Evolutionary conservation across 1,139 yeast genomes (phyloP).

Genomic region (Geotrichum bryndzae): DNA sequence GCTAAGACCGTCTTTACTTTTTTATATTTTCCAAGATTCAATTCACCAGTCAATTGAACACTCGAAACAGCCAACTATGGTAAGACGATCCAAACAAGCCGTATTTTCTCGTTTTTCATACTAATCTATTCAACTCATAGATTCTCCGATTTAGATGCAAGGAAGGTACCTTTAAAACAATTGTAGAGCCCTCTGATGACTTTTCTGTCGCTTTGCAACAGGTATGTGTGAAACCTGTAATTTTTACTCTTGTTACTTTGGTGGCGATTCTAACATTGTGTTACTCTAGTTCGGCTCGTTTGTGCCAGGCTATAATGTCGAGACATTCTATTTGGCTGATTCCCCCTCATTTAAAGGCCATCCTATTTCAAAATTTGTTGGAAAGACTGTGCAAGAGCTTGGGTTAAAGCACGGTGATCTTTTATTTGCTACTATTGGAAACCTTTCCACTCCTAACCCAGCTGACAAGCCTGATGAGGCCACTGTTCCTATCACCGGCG

Average conservation of each 20-base stretch:
- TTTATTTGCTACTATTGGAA: constrained; percentile 53
- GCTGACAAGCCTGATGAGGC: constrained; percentile 14
- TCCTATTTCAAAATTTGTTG: constrained; percentile 41
- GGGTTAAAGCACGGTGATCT: constrained; percentile 81
- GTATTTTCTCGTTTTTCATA: background rate
- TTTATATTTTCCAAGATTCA: background rate
- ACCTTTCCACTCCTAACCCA: background rate
- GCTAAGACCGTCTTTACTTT: background rate
- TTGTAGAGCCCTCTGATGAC: constrained; percentile 44
- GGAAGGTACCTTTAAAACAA: constrained; percentile 73
- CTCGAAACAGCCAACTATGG: background rate
- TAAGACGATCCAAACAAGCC: background rate
- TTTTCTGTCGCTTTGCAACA: constrained; percentile 48
- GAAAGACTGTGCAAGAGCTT: constrained; percentile 45
- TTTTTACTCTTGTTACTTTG: background rate
- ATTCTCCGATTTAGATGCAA: constrained; percentile 74
- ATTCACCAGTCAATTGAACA: background rate
- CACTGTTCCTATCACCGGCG: constrained; percentile 16
- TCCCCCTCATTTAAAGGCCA: constrained; percentile 49
- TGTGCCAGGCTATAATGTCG: constrained; percentile 16
- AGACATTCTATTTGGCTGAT: constrained; percentile 12
- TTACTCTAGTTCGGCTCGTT: constrained; percentile 11
- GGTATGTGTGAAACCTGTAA: constrained; percentile 27
- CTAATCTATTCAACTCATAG: constrained; percentile 26
- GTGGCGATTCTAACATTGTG: constrained; percentile 5